phyloP scores from a whole-genome alignment of 192 early-diverging fungal genomes.

The Coemansia sp. region DNA sequence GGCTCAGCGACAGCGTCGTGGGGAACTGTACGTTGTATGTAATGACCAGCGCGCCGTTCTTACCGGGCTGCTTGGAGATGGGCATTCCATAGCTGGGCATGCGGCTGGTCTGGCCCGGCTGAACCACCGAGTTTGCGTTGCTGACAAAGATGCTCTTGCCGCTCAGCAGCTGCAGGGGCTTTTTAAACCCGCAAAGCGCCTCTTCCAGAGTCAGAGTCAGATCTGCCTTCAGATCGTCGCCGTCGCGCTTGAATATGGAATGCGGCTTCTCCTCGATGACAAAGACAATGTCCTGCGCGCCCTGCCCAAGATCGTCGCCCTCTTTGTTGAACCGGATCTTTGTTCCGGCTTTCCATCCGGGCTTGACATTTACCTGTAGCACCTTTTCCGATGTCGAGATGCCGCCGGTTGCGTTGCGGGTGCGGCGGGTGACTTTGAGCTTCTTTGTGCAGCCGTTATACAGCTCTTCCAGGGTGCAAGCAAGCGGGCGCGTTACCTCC shows the following conservation, averaged over 20 bases:
- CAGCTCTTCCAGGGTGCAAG: conserved; percentile 86
- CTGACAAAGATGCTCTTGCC: conserved; percentile 67
- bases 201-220: conserved; percentile 74
- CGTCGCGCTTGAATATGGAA: conserved; percentile 79
- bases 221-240: conserved; percentile 71
- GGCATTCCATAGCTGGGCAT: conserved; percentile 92
- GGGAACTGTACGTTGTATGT: conserved; percentile 82
- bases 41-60: conserved; percentile 87
- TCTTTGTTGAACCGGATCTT: conserved; percentile 89
- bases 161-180: conserved; percentile 72
- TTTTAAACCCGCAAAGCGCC: conserved; percentile 74
- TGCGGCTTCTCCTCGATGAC: conserved; percentile 93
- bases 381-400: conserved; percentile 68
- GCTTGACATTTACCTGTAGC: conserved; percentile 79
- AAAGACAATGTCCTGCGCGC: conserved; percentile 92
- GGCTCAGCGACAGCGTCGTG: conserved; percentile 57
- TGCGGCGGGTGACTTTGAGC: conserved; percentile 86
- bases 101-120: conserved; percentile 72
- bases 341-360: conserved; percentile 98
- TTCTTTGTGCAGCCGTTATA: conserved; percentile 87
- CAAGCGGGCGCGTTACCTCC: conserved; percentile 68
- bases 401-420: conserved; percentile 28
- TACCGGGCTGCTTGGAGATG: conserved; percentile 76
- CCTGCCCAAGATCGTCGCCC: conserved; percentile 82
- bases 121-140: conserved; percentile 58